Evolutionary conservation across 345 rosid genomes (phyloP), one percentile per base, ranked within the genome.

Genomic region (Zanthoxylum bungeanum): DNA sequence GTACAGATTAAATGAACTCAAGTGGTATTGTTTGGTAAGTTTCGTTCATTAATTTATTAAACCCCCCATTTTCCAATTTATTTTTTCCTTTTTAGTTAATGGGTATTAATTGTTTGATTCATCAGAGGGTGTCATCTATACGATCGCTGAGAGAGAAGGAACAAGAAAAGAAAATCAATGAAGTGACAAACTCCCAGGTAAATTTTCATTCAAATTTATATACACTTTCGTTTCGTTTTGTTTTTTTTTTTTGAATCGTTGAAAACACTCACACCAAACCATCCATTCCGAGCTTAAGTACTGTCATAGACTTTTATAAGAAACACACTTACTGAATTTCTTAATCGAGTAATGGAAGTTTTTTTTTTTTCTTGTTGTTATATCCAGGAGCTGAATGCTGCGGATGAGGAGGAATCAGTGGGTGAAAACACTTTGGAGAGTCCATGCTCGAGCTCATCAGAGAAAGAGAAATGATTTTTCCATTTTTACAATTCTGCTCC

Each of bases 1-100:
- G 70, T 94, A 78, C 77, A 73, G 98, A 70, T 68, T 92, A 73
- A 94, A 90, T 81, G 85, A 92, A 81, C 91, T 94, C 69, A 83
- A 85, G 53, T 77, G 88, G 30, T 85, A 77, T 68, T 85, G 87
- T 62, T 70, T 80, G 78, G 97, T 94, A 84, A 82, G 76, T 69
- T 30, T 34, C 4, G 9, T 6, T 19, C 47, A 25, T 25, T 58
- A 39, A 7, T 14, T 24, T 14, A 4, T 22, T 40, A 3, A 36
- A 7, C 0, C 31, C 14, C 7, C 7, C 37, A 16, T 1, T 14
- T 5, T 5, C 37, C 16, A 52, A 16, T 53, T 4, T 21, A 11
- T 11, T 37, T 9, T 10, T 3, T 16, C 2, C 8, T 24, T 0
- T 1, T 7, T 24, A 5, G 17, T 17, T 47, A 12, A 4, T 11